A percentile compares a stretch with the other conserved stretches of the same genome.
phyloP scores from a whole-genome alignment of 2,329 filamentous ascomycete species.

The Penicillium sp. region DNA sequence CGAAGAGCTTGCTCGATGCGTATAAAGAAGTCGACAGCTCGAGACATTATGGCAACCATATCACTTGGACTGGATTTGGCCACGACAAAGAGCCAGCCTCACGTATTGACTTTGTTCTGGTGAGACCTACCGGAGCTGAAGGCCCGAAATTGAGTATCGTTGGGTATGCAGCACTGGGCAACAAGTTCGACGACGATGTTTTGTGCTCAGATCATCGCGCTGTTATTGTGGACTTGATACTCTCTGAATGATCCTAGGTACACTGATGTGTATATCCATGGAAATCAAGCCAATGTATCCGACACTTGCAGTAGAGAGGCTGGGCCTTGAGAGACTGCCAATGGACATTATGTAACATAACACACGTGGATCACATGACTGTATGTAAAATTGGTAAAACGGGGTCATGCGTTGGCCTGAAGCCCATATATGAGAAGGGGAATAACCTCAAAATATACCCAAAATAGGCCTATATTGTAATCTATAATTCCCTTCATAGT shows the following conservation, averaged over 20 bases:
- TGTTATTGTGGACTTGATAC: constrained; percentile 44
- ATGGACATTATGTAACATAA: not conserved
- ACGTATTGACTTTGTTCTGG: constrained; percentile 55
- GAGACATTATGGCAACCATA: constrained; percentile 51
- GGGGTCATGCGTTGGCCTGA: not conserved
- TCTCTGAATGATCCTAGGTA: not conserved
- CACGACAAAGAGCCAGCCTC: constrained; percentile 38
- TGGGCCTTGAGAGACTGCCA: not conserved
- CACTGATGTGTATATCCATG: not conserved
- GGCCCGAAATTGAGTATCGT: constrained; percentile 42
- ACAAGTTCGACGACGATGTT: constrained; percentile 56
- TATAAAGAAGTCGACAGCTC: constrained; percentile 35
- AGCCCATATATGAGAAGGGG: not conserved
- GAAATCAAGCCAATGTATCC: not conserved
- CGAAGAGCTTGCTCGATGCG: constrained; percentile 42
- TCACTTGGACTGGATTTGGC: constrained; percentile 57
- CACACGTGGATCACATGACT: constrained; percentile 3
- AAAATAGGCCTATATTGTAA: not conserved
- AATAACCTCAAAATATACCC: not conserved
- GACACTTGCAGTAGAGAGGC: not conserved
- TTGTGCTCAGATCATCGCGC: constrained; percentile 58
- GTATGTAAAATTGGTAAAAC: constrained; percentile 8
- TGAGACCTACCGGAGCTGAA: constrained; percentile 32
- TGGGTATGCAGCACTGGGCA: constrained; percentile 54
- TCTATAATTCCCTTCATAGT: not conserved